These are phyloP conservation scores for Mortierella sp. DNA, from an alignment of 371 early-diverging fungal genomes.

Conservation along the genomic window DNA sequence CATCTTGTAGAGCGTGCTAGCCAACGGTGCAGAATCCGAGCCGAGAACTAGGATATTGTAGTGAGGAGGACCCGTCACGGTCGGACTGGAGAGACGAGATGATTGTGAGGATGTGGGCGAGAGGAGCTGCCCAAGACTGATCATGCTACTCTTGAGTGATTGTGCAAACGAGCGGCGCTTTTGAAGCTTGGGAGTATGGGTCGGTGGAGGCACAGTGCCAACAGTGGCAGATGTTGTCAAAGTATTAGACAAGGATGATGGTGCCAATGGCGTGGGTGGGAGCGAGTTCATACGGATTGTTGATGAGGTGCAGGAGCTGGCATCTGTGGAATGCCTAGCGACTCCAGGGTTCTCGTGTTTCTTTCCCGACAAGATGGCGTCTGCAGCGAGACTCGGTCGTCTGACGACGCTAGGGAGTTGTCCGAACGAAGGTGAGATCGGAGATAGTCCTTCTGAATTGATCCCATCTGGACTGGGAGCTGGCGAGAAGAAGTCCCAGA, in stretches of 20 bases:
- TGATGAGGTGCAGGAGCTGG: constrained; percentile 5
- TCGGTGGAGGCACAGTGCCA: neutral
- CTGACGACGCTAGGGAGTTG: constrained; percentile 2
- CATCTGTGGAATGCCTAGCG: neutral
- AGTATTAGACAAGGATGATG: neutral
- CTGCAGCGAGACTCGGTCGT: constrained; percentile 5
- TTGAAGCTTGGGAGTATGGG: constrained; percentile 25
- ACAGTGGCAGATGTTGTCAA: constrained; percentile 1
- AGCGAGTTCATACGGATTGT: neutral
- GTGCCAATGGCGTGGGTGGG: neutral
- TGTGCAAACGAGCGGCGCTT: constrained; percentile 52
- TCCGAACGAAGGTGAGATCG: constrained; percentile 17
- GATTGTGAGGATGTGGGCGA: constrained; percentile 20
- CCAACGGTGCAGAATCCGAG: constrained; percentile 50
- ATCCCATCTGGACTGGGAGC: constrained; percentile 7
- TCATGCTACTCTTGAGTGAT: constrained; percentile 33
- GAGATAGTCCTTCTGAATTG: neutral
- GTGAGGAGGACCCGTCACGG: constrained; percentile 27
- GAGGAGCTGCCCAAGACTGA: constrained; percentile 41
- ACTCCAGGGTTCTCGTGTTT: neutral
- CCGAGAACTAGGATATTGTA: constrained; percentile 51
- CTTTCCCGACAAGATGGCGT: neutral
- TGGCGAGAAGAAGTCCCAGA: constrained; percentile 55
- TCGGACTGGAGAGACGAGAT: neutral
- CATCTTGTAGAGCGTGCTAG: constrained; percentile 53